Base-by-base conservation (phyloP, 441 rosid genomes). In the Mallotus japonicus region DNA sequence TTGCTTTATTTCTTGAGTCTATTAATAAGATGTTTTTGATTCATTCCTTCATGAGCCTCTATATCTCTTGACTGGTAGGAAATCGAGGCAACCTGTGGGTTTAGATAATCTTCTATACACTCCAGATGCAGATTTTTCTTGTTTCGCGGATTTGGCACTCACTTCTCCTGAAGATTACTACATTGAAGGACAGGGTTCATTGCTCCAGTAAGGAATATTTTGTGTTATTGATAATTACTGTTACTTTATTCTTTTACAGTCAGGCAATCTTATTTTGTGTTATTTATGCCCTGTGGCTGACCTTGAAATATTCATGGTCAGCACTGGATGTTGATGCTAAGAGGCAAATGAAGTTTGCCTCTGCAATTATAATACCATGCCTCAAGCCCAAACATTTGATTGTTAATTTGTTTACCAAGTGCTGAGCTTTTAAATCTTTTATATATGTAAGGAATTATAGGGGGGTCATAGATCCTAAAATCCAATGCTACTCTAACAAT, bases 101-200 rank as follows among this genome's bases (percentile, higher is more conserved):
- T 73, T 95, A 73, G 97, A 95, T 83, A 95, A 95, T 79, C 97
- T 95, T 76, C 90, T 95, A 16, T 95, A 95, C 75, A 92, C 97
- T 58, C 96, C 97, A 71, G 98, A 95, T 89, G 99, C 98, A 34
- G 98, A 95, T 86, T 95, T 95, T 83, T 95, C 99, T 2, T 92
- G 98, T 77, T 95, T 95, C 61, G 96, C 98, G 0, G 99, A 95
- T 83, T 84, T 95, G 55, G 98, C 99, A 8, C 91, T 95, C 17
- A 67, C 92, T 46, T 95, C 98, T 19, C 98, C 98, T 0, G 96
- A 89, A 75, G 97, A 95, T 85, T 91, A 95, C 86, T 95, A 91
- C 83, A 89, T 90, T 12, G 96, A 92, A 75, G 99, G 97, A 77
- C 95, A 92, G 83, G 99, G 98, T 60, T 89, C 97, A 78, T 77